These are phyloP conservation scores for Coleophoma eucalyptorum DNA, from an alignment of 2,329 filamentous ascomycete species.

Conservation along the genomic window DNA sequence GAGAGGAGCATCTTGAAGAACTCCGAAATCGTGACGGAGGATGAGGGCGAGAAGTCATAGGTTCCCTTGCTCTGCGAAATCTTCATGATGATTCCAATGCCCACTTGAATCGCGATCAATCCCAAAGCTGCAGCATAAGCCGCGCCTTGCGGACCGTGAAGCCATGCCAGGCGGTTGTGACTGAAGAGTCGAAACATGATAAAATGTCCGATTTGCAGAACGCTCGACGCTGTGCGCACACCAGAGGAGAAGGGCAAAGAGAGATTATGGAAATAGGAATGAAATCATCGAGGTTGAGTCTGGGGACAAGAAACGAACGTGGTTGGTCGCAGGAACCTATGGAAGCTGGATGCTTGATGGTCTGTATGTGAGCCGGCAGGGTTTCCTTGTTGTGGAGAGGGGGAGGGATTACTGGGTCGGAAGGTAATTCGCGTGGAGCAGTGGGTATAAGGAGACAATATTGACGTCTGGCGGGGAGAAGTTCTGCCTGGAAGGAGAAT, in stretches of 20 bases:
- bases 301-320: neutral
- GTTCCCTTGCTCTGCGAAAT: slow-evolving; percentile 21
- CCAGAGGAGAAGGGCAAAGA: neutral
- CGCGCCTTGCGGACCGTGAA: slow-evolving; percentile 2
- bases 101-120: slow-evolving; percentile 30
- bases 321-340: neutral
- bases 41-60: slow-evolving; percentile 21
- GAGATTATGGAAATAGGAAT: neutral
- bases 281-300: neutral
- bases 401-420: too few relatives aligned
- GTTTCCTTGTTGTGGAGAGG: too few relatives aligned
- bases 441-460: too few relatives aligned
- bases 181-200: slow-evolving; percentile 1
- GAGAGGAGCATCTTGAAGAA: slow-evolving; percentile 29
- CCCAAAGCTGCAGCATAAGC: slow-evolving; percentile 13
- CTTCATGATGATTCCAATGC: slow-evolving; percentile 31
- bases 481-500: too few relatives aligned
- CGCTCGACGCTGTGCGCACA: neutral
- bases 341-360: neutral
- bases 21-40: slow-evolving; percentile 29
- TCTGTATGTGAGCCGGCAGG: too few relatives aligned
- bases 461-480: too few relatives aligned
- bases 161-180: slow-evolving; percentile 3
- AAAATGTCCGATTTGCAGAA: neutral
- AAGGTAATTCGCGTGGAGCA: too few relatives aligned